phyloP scores from a whole-genome alignment of 2,329 filamentous ascomycete species.

The Apiospora marii region DNA sequence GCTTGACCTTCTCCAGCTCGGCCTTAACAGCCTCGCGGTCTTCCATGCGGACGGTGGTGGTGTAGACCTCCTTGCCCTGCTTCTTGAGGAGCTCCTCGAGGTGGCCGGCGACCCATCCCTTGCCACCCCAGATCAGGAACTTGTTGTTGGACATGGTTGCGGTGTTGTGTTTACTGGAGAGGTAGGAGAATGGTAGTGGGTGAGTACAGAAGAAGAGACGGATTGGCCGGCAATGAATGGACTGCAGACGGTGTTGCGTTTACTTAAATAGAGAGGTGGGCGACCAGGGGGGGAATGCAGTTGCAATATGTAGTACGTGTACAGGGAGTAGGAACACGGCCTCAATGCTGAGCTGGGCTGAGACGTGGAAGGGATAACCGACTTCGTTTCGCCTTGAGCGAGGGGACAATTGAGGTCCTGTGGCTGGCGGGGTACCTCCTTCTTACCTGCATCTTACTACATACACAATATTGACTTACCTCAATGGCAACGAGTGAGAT shows the following conservation, averaged over 20 bases:
- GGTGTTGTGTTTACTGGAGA: conserved; percentile 7
- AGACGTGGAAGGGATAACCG: conserved; percentile 13
- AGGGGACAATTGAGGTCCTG: not conserved
- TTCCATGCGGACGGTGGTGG: conserved; percentile 71
- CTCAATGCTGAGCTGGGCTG: conserved; percentile 8
- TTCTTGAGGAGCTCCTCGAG: conserved; percentile 64
- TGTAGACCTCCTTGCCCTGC: conserved; percentile 67
- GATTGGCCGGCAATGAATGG: not conserved
- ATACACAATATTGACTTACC: not conserved
- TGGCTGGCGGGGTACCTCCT: conserved; percentile 19
- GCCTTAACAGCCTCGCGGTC: conserved; percentile 63
- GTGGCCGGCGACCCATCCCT: conserved; percentile 61
- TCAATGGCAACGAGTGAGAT: not conserved
- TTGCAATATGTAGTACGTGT: conserved; percentile 5
- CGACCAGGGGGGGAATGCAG: conserved; percentile 13
- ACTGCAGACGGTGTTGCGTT: not conserved
- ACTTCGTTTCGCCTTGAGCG: not conserved
- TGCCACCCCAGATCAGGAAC: conserved; percentile 51
- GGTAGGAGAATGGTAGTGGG: not conserved
- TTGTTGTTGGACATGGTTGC: conserved; percentile 15
- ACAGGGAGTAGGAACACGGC: conserved; percentile 7
- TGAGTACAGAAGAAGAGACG: not conserved
- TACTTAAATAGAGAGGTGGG: conserved; percentile 22
- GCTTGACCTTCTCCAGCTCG: conserved; percentile 65
- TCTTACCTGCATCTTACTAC: not conserved